phyloP scores from a whole-genome alignment of 2,329 filamentous ascomycete genomes.

The Metarhizium sp. region DNA sequence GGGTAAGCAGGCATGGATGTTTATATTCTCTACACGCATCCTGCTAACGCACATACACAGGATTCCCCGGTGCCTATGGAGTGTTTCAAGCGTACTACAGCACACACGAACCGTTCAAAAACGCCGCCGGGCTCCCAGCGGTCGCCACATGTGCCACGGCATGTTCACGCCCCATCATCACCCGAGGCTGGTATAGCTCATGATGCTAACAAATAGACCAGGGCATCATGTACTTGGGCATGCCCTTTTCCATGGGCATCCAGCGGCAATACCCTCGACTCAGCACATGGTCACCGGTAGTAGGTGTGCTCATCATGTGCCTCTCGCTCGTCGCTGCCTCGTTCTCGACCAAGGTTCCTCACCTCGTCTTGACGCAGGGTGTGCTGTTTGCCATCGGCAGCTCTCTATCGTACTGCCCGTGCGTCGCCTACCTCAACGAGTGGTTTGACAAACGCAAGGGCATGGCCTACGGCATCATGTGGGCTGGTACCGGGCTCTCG shows the following conservation, averaged over 20 bases:
- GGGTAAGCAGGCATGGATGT: slow-evolving; percentile 1
- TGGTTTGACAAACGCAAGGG: slow-evolving; percentile 45
- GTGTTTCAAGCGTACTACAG: slow-evolving; percentile 59
- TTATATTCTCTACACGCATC: neutral
- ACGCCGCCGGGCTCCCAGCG: slow-evolving; percentile 39
- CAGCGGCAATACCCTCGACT: slow-evolving; percentile 29
- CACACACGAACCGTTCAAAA: slow-evolving; percentile 43
- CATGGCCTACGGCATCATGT: slow-evolving; percentile 49
- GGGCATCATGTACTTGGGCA: slow-evolving; percentile 40
- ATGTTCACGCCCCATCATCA: slow-evolving; percentile 2
- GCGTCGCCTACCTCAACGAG: slow-evolving; percentile 45
- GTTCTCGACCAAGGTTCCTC: slow-evolving; percentile 36
- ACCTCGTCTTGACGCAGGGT: slow-evolving; percentile 48
- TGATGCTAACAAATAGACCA: slow-evolving; percentile 7
- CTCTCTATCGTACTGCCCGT: slow-evolving; percentile 38
- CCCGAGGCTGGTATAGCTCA: neutral
- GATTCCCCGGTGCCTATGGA: slow-evolving; percentile 55
- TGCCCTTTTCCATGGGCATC: slow-evolving; percentile 35
- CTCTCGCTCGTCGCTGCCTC: slow-evolving; percentile 37
- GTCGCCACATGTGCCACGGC: slow-evolving; percentile 52
- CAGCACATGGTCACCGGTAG: slow-evolving; percentile 26
- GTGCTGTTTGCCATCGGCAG: slow-evolving; percentile 46
- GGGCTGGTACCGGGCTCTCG: slow-evolving; percentile 34
- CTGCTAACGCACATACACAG: slow-evolving; percentile 21
- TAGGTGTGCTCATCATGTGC: slow-evolving; percentile 35